A percentile compares a stretch with the other conserved stretches of the same genome.
phyloP scores from a whole-genome alignment of 306 rosid species.

The Trichosanthes truncata region DNA sequence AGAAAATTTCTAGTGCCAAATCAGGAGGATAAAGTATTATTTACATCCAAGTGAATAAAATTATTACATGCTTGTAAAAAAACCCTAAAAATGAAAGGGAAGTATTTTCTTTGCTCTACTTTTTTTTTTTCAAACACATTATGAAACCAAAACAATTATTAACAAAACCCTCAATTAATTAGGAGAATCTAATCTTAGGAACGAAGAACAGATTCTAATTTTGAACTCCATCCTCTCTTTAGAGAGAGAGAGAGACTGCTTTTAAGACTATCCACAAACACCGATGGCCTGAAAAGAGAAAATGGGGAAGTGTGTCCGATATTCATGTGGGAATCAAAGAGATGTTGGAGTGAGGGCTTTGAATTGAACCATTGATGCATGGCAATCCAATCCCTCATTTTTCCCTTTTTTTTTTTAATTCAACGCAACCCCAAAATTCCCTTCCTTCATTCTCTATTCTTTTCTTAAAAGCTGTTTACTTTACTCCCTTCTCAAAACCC shows the following conservation, averaged over 20 bases:
- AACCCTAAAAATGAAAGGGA: not conserved
- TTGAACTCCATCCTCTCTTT: not conserved
- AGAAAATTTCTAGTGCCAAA: no score
- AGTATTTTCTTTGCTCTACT: not conserved
- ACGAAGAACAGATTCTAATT: not conserved
- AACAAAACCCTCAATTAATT: not conserved
- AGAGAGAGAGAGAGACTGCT: not conserved
- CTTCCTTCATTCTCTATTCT: slow-evolving; percentile 21
- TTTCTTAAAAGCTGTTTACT: slow-evolving; percentile 2
- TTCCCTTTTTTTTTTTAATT: slow-evolving; percentile 17
- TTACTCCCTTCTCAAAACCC: not conserved
- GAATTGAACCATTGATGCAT: slow-evolving; percentile 31
- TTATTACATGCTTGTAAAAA: no score
- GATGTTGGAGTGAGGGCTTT: slow-evolving; percentile 46
- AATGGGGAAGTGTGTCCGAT: slow-evolving; percentile 70
- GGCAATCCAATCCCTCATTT: slow-evolving; percentile 25
- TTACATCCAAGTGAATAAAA: no score
- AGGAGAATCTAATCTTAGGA: not conserved
- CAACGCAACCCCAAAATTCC: slow-evolving; percentile 7
- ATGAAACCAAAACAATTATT: not conserved
- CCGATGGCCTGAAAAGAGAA: slow-evolving; percentile 64
- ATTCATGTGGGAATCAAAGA: slow-evolving; percentile 58
- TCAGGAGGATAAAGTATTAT: no score
- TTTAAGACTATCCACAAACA: slow-evolving; percentile 23
- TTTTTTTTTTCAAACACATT: not conserved